Conservation (phyloP, 208 protist genomes). For the Trypanosoma conorhini region DNA sequence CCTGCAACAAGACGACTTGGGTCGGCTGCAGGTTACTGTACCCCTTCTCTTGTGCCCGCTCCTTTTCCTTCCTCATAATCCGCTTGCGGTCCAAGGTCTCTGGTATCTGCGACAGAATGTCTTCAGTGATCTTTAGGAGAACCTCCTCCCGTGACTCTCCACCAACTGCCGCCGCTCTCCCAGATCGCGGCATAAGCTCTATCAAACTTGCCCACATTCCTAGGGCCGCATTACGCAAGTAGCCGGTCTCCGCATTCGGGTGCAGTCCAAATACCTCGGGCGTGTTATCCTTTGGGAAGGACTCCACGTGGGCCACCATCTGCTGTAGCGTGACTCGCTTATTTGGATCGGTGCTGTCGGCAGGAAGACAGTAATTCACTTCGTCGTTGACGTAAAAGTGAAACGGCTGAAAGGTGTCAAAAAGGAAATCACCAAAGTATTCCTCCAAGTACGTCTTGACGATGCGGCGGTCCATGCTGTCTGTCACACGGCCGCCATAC, state of each 20-base stretch:
- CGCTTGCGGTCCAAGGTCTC: constrained; percentile 89
- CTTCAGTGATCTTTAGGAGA: constrained; percentile 86
- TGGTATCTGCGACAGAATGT: constrained; percentile 93
- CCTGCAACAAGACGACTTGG: constrained; percentile 98
- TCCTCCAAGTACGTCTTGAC: constrained; percentile 99
- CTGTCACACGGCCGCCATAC: constrained; percentile 99
- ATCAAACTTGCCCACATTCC: constrained; percentile 96
- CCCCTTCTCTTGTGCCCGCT: constrained; percentile 53
- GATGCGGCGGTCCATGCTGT: constrained; percentile 97
- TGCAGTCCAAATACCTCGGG: constrained; percentile 99
- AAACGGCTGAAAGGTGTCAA: constrained; percentile 99
- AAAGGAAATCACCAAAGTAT: constrained; percentile 99
- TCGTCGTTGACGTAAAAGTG: constrained; percentile 95
- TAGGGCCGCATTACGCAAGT: constrained; percentile 94
- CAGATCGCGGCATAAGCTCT: constrained; percentile 95
- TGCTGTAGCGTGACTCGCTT: constrained; percentile 72
- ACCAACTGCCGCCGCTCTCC: constrained; percentile 32
- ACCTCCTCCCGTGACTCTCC: constrained; percentile 88
- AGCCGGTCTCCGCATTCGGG: constrained; percentile 98
- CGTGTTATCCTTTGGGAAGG: constrained; percentile 93
- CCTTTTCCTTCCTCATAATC: constrained; percentile 76
- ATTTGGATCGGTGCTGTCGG: constrained; percentile 62
- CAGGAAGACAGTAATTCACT: constrained; percentile 93
- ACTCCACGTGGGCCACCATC: constrained; percentile 93
- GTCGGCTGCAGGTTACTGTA: constrained; percentile 86